Conservation (phyloP, 2,329 filamentous ascomycete species). For the Ophiocordyceps sinensis region DNA sequence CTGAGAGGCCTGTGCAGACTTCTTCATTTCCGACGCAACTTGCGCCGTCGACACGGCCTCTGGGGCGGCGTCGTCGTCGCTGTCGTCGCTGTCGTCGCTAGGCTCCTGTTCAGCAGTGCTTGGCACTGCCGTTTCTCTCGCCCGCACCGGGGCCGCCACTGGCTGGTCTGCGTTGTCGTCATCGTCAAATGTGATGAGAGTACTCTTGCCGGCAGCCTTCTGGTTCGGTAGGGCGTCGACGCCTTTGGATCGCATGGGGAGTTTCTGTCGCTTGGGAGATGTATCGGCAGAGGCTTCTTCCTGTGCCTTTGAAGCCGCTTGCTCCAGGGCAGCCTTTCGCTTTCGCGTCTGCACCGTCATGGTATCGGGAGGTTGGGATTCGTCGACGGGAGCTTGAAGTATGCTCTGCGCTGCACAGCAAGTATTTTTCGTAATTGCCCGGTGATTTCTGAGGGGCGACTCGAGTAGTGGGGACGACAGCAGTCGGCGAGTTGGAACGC, state of each 20-base stretch:
- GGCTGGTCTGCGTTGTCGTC: conserved; percentile 14
- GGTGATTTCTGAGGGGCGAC: no score
- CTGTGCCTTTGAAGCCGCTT: conserved; percentile 3
- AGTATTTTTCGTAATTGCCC: no score
- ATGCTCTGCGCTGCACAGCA: no score
- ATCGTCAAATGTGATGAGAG: conserved; percentile 20
- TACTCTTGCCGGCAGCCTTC: conserved; percentile 8
- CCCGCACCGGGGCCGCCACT: not conserved
- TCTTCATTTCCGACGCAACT: conserved; percentile 30
- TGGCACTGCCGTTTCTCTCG: conserved; percentile 6
- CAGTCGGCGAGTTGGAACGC: no score
- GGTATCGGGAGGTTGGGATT: not conserved
- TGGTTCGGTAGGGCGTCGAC: conserved; percentile 8
- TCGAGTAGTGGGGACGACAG: no score
- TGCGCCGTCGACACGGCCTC: conserved; percentile 41
- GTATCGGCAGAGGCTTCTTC: conserved; percentile 5
- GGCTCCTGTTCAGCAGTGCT: conserved; percentile 19
- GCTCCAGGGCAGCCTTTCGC: conserved; percentile 13
- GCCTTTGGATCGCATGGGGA: conserved; percentile 21
- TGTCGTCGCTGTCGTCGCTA: conserved; percentile 23
- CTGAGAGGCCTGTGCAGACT: conserved; percentile 29
- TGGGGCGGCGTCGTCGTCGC: conserved; percentile 41
- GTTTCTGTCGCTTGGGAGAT: conserved; percentile 12
- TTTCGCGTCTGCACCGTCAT: conserved; percentile 12
- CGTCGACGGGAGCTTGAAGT: not conserved